Percentiles rank a stretch among this genome's conserved stretches.
Conservation (phyloP, 2,329 filamentous ascomycete species). For the Verticillium longisporum region DNA sequence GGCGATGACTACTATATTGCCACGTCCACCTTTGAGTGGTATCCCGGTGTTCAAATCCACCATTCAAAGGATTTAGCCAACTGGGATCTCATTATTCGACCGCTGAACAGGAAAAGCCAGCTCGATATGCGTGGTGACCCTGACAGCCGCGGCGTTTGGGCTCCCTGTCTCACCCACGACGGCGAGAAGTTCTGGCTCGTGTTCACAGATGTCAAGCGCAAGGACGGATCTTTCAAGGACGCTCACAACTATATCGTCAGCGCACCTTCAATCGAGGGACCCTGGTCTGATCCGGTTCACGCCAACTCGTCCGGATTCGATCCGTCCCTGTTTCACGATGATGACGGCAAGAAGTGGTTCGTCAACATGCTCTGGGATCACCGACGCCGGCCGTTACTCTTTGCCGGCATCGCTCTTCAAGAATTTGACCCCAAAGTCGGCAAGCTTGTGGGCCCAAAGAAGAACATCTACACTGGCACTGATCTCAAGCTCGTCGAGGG, state of each 20-base stretch:
- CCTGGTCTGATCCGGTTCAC: slow-evolving; percentile 56
- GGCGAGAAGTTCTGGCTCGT: slow-evolving; percentile 56
- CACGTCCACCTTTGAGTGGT: slow-evolving; percentile 50
- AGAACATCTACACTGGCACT: slow-evolving; percentile 49
- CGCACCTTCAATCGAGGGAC: slow-evolving; percentile 44
- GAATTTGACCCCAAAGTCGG: slow-evolving; percentile 44
- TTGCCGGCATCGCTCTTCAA: slow-evolving; percentile 52
- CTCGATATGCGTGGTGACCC: slow-evolving; percentile 53
- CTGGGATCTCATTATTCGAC: slow-evolving; percentile 40
- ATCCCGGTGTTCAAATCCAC: slow-evolving; percentile 47
- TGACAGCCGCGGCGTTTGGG: slow-evolving; percentile 57
- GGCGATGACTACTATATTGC: slow-evolving; percentile 49
- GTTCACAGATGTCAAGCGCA: slow-evolving; percentile 60
- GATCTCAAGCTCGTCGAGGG: slow-evolving; percentile 49
- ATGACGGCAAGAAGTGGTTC: slow-evolving; percentile 49
- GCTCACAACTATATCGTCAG: slow-evolving; percentile 57
- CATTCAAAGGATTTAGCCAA: slow-evolving; percentile 46
- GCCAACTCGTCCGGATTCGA: slow-evolving; percentile 58
- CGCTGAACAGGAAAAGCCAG: slow-evolving; percentile 41
- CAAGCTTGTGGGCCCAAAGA: slow-evolving; percentile 46
- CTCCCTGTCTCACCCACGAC: slow-evolving; percentile 56
- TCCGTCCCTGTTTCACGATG: slow-evolving; percentile 52
- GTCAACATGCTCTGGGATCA: slow-evolving; percentile 52
- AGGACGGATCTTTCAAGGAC: slow-evolving; percentile 60
- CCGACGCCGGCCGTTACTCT: slow-evolving; percentile 37